phyloP scores from a whole-genome alignment of 768 basidiomycete genomes.

The Crepidotus variabilis region DNA sequence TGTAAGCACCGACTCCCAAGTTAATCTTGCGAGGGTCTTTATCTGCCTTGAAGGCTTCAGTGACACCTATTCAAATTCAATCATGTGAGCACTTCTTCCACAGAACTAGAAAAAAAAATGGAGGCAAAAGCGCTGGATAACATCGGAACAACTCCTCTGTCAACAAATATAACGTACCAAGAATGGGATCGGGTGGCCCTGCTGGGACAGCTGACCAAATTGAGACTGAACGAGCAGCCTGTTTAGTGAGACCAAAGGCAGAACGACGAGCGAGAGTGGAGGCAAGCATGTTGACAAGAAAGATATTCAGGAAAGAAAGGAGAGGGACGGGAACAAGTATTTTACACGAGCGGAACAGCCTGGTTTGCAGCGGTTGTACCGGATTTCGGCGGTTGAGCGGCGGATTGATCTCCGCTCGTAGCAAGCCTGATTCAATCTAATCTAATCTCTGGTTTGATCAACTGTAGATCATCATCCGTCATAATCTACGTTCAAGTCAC shows the following conservation, averaged over 20 bases:
- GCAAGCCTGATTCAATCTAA: constrained; percentile 16
- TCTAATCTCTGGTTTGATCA: too few species aligned
- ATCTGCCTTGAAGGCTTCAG: constrained; percentile 97
- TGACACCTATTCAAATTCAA: constrained; percentile 53
- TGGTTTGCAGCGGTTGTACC: constrained; percentile 4
- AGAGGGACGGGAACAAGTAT: constrained; percentile 12
- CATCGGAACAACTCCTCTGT: not conserved
- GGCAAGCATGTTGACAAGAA: constrained; percentile 39
- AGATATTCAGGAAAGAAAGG: constrained; percentile 20
- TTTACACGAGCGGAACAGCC: not conserved
- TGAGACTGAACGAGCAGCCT: constrained; percentile 50
- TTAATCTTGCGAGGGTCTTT: constrained; percentile 92
- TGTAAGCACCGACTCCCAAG: constrained; percentile 95
- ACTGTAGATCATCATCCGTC: constrained; percentile 8
- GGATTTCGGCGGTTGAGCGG: constrained; percentile 21
- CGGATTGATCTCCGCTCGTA: constrained; percentile 3
- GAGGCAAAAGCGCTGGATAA: not conserved
- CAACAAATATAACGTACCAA: constrained; percentile 49
- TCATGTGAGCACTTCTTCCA: constrained; percentile 3
- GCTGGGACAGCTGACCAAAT: constrained; percentile 81
- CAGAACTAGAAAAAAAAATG: not conserved
- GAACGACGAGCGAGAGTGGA: constrained; percentile 50
- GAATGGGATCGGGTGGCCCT: constrained; percentile 91
- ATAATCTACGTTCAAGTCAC: not conserved
- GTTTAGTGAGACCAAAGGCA: constrained; percentile 29